Evolutionary conservation across 805 yeast species (phyloP).

Genomic region (Zygoascus flipseniorum): DNA sequence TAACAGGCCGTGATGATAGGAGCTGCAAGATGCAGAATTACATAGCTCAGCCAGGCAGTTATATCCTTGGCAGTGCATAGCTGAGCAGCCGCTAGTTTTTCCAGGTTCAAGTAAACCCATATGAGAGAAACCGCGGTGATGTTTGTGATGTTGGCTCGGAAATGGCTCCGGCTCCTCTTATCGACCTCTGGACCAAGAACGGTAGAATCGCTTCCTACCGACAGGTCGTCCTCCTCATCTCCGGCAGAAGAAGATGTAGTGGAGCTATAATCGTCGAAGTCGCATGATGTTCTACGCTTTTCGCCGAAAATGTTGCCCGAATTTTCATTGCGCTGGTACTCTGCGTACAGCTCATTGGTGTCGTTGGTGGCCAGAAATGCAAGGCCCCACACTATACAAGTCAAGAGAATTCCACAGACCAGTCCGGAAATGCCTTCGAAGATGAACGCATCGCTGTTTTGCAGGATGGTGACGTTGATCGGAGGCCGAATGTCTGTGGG

Average conservation of each 20-base stretch:
- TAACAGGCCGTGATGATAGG: slow-evolving; percentile 57
- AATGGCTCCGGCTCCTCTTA: background rate
- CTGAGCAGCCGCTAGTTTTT: background rate
- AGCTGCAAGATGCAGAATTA: slow-evolving; percentile 49
- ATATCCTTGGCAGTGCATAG: slow-evolving; percentile 35
- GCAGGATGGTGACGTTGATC: slow-evolving; percentile 42
- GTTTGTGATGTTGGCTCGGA: background rate
- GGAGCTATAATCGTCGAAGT: background rate
- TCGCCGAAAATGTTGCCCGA: background rate
- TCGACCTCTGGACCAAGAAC: background rate
- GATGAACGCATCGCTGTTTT: slow-evolving; percentile 32
- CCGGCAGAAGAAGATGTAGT: too few relatives aligned
- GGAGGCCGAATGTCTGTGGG: slow-evolving; percentile 48
- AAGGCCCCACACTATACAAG: background rate
- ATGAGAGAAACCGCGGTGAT: background rate
- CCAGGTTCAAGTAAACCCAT: slow-evolving; percentile 6
- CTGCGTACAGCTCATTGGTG: background rate
- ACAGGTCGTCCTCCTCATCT: background rate
- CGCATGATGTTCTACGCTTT: background rate
- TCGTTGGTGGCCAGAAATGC: background rate
- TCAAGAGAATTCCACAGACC: background rate
- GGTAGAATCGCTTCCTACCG: background rate
- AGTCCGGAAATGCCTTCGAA: slow-evolving; percentile 20
- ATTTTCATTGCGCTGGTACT: background rate
- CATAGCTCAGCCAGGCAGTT: slow-evolving; percentile 55